Conservation (phyloP, 805 yeast genomes). For the Millerozyma miso region DNA sequence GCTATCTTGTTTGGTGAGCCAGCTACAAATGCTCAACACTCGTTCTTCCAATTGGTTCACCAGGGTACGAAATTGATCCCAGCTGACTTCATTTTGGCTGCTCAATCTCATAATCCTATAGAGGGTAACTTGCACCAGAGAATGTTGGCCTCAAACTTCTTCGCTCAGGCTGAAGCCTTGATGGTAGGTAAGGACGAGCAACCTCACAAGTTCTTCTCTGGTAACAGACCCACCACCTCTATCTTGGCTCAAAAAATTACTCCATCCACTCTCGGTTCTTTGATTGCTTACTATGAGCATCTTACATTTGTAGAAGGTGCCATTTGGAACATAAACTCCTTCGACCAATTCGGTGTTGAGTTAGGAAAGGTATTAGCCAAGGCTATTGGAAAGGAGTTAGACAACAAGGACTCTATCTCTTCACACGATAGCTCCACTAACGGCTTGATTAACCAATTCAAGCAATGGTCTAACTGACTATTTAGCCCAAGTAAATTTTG, state of each 20-base stretch:
- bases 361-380: conserved; percentile 97
- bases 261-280: conserved; percentile 92
- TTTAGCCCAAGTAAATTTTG: not conserved
- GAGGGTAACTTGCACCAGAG: conserved; percentile 91
- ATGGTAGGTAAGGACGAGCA: conserved; percentile 90
- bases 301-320: conserved; percentile 98
- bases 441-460: conserved; percentile 92
- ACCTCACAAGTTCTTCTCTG: conserved; percentile 95
- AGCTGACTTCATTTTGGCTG: conserved; percentile 93
- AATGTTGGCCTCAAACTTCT: conserved; percentile 98
- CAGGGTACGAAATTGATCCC: conserved; percentile 98
- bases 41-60: conserved; percentile 98
- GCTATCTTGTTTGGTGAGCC: conserved; percentile 97
- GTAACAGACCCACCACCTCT: conserved; percentile 98
- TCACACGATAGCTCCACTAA: conserved; percentile 90
- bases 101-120: conserved; percentile 96
- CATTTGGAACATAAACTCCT: conserved; percentile 98
- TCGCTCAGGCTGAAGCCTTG: conserved; percentile 97
- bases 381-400: conserved; percentile 87
- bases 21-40: conserved; percentile 97
- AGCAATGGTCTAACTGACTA: conserved; percentile 56
- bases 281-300: conserved; percentile 97
- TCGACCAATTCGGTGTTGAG: conserved; percentile 99
- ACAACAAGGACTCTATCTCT: conserved; percentile 47
- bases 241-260: conserved; percentile 94